Evolutionary conservation across 1,284 basidiomycete genomes (phyloP).

Genomic region (Tausonia pullulans): DNA sequence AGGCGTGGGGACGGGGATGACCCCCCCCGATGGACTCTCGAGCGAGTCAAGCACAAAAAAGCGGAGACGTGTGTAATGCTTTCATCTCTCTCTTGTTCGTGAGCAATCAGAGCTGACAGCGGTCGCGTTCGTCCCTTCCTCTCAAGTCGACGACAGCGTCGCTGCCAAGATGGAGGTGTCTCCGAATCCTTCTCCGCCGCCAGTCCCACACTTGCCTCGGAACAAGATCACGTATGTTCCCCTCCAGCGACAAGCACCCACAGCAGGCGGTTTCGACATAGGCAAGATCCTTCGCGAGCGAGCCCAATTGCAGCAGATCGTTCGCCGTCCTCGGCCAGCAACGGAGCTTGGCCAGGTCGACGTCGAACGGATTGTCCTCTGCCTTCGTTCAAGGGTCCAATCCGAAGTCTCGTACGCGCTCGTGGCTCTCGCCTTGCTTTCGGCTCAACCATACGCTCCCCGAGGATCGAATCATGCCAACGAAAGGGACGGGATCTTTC

Average conservation of each 20-base stretch:
- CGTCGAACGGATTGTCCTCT: slow-evolving; percentile 78
- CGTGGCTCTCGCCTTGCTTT: slow-evolving; percentile 76
- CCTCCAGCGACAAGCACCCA: slow-evolving; percentile 61
- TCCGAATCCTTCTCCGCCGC: too few relatives aligned
- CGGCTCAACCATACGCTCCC: slow-evolving; percentile 43
- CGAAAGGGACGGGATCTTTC: slow-evolving; percentile 49
- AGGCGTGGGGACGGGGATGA: not conserved
- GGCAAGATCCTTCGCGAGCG: slow-evolving; percentile 56
- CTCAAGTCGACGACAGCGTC: not conserved
- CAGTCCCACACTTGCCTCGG: slow-evolving; percentile 30
- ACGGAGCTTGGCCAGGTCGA: slow-evolving; percentile 54
- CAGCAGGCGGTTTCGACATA: slow-evolving; percentile 73
- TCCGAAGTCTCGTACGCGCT: slow-evolving; percentile 80
- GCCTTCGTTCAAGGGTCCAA: slow-evolving; percentile 70
- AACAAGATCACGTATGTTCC: slow-evolving; percentile 88
- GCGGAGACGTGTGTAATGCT: not conserved
- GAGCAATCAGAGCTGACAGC: not conserved
- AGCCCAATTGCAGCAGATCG: slow-evolving; percentile 40
- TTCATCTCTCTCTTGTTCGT: not conserved
- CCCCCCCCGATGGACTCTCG: too few relatives aligned
- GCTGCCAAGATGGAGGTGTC: not conserved
- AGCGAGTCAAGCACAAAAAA: not conserved
- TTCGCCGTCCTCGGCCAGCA: slow-evolving; percentile 57
- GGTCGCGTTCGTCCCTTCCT: not conserved
- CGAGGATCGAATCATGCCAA: slow-evolving; percentile 31